Conservation (phyloP, 2,329 filamentous ascomycete species). For the Bretziella fagacearum region DNA sequence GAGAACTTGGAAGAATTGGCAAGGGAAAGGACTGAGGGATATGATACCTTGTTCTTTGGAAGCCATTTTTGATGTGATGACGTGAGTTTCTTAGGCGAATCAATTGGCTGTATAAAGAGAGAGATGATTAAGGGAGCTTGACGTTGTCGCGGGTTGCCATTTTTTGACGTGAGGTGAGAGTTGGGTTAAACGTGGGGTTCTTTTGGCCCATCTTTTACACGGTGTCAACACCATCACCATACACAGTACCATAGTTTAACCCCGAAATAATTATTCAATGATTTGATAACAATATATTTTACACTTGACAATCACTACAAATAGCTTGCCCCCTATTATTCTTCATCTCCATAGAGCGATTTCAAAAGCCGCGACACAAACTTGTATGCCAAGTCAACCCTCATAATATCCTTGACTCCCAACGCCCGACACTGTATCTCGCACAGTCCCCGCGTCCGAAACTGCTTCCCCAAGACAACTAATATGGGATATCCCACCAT, state of each 20-base stretch:
- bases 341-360: neutral
- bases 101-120: too few relatives aligned
- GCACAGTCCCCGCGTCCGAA: conserved; percentile 39
- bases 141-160: neutral
- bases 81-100: neutral
- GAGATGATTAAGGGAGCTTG: neutral
- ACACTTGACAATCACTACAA: too few relatives aligned
- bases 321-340: too few relatives aligned
- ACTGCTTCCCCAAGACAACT: conserved; percentile 59
- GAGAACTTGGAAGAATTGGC: neutral
- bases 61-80: neutral
- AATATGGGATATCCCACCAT: conserved; percentile 74
- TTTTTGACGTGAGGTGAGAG: neutral
- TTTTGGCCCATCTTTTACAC: neutral
- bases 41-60: neutral
- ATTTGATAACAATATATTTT: too few relatives aligned
- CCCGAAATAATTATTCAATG: too few relatives aligned
- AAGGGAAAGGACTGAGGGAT: neutral
- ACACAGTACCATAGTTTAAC: neutral
- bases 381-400: conserved; percentile 29
- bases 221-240: neutral
- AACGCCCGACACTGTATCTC: conserved; percentile 68
- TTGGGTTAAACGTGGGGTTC: conserved; percentile 5
- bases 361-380: conserved; percentile 34
- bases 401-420: conserved; percentile 41